Evolutionary conservation across 352 stramenopile species (phyloP).

Genomic region (Phytophthora chlamydospora): DNA sequence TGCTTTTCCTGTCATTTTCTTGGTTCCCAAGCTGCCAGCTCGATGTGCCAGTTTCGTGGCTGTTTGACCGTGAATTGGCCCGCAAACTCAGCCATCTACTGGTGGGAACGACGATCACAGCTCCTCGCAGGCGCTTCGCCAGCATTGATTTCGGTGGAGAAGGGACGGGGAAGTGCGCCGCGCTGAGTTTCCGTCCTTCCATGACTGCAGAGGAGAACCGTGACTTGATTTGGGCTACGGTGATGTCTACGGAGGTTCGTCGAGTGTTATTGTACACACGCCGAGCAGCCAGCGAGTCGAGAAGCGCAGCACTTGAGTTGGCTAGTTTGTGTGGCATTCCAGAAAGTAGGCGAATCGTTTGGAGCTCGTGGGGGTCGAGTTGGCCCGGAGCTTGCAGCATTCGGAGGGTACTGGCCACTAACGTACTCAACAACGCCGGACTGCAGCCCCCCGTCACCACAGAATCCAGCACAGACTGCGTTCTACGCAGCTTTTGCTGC

Average conservation of each 20-base stretch:
- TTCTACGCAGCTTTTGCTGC: conserved; percentile 16
- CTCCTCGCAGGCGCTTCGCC: conserved; percentile 14
- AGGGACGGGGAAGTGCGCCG: conserved; percentile 11
- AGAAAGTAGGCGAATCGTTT: conserved; percentile 33
- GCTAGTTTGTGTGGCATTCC: conserved; percentile 29
- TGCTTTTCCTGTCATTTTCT: conserved; percentile 10
- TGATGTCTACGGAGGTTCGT: neutral
- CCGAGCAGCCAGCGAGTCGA: conserved; percentile 22
- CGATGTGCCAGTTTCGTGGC: neutral
- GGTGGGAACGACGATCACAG: conserved; percentile 11
- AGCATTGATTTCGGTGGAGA: conserved; percentile 12
- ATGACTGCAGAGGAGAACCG: conserved; percentile 26
- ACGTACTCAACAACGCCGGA: conserved; percentile 21
- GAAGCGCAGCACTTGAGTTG: conserved; percentile 10
- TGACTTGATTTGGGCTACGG: conserved; percentile 25
- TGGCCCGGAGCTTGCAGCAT: conserved; percentile 33
- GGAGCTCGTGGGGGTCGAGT: conserved; percentile 22
- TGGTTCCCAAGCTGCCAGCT: neutral
- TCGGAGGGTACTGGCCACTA: conserved; percentile 22
- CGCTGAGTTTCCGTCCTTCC: conserved; percentile 9
- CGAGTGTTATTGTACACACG: conserved; percentile 37
- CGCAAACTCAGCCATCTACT: conserved; percentile 19
- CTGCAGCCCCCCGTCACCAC: conserved; percentile 12
- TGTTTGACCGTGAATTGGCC: neutral
- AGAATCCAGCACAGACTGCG: conserved; percentile 20